Conservation (phyloP, 2,329 filamentous ascomycete species). For the Fusarium multiceps region DNA sequence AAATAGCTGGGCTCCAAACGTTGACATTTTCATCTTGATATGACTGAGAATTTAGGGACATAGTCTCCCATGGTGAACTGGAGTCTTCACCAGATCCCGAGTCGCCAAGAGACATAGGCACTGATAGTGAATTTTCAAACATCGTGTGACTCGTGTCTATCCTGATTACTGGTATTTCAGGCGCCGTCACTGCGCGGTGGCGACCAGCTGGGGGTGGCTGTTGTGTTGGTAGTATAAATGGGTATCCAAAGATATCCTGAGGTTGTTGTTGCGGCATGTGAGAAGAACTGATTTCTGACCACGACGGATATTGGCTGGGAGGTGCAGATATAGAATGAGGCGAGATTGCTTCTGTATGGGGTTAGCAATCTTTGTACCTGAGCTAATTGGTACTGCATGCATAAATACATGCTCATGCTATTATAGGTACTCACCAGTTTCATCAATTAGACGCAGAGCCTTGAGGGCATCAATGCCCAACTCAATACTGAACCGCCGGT, state of each 20-base stretch:
- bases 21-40: constrained; percentile 28
- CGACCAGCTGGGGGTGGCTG: constrained; percentile 7
- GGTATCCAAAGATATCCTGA: not conserved
- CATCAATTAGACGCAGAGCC: constrained; percentile 23
- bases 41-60: constrained; percentile 23
- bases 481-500: constrained; percentile 18
- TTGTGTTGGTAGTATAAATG: constrained; percentile 7
- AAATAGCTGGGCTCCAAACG: constrained; percentile 26
- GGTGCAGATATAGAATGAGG: constrained; percentile 26
- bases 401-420: not conserved
- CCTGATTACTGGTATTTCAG: constrained; percentile 21
- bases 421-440: constrained; percentile 19
- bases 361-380: constrained; percentile 3
- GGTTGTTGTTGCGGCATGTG: constrained; percentile 9
- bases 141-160: constrained; percentile 24
- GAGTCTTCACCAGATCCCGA: constrained; percentile 34
- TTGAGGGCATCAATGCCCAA: constrained; percentile 28
- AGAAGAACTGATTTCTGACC: not conserved
- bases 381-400: not conserved
- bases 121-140: constrained; percentile 6
- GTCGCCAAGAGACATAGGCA: constrained; percentile 12
- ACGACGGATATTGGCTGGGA: constrained; percentile 24
- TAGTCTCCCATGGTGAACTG: constrained; percentile 29
- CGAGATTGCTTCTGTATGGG: not conserved
- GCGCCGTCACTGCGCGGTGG: constrained; percentile 12